Percentiles rank a stretch among this genome's conserved stretches.
Conservation (phyloP, 768 basidiomycete genomes). For the Xerocomellus dryophilus region DNA sequence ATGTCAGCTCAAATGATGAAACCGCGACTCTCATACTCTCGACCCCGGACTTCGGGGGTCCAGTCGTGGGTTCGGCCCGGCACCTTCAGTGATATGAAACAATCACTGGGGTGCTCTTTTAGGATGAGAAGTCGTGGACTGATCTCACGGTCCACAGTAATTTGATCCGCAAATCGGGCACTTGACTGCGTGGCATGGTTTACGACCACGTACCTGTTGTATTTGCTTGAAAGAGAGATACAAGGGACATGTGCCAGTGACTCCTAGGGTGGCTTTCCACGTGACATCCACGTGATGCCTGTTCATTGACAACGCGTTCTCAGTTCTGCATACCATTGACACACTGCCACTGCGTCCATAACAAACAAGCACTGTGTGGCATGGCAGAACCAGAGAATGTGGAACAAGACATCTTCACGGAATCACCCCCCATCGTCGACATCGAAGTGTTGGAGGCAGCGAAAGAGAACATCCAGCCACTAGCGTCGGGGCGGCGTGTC, state of each 20-base stretch:
- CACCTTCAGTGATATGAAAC: too few relatives aligned
- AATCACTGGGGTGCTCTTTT: too few relatives aligned
- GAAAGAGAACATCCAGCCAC: conserved; percentile 85
- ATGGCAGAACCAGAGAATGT: conserved; percentile 21
- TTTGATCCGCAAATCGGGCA: not conserved
- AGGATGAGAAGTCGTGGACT: conserved; percentile 8
- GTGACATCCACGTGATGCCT: conserved; percentile 20
- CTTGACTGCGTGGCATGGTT: not conserved
- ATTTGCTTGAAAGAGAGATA: not conserved
- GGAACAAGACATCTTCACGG: conserved; percentile 45
- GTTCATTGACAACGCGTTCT: conserved; percentile 19
- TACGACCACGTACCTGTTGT: not conserved
- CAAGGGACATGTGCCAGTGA: too few relatives aligned
- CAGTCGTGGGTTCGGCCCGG: too few relatives aligned
- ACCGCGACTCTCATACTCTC: not conserved
- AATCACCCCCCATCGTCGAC: conserved; percentile 58
- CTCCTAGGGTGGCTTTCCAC: not conserved
- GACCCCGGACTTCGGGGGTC: too few relatives aligned
- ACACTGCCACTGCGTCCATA: not conserved
- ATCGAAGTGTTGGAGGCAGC: conserved; percentile 78
- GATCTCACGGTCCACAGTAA: conserved; percentile 11
- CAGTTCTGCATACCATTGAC: not conserved
- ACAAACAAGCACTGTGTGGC: conserved; percentile 4
- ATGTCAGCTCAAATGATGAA: not conserved
- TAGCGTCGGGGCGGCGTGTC: conserved; percentile 74